phyloP scores from a whole-genome alignment of 129 eudicot genomes.

The Smallanthus sonchifolius region DNA sequence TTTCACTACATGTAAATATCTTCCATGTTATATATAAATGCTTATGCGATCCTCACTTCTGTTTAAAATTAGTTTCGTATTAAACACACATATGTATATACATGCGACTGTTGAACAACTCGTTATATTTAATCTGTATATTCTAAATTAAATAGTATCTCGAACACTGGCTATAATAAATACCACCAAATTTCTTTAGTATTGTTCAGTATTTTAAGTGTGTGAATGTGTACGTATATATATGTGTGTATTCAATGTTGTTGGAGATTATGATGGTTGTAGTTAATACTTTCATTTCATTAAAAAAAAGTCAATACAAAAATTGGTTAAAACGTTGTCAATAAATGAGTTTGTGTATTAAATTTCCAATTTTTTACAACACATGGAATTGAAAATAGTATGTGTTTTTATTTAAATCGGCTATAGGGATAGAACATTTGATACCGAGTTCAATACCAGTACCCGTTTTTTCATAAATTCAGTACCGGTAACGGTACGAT shows the following conservation, averaged over 20 bases:
- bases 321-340: slow-evolving; percentile 6
- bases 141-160: not conserved
- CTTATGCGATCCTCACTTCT: too few relatives aligned
- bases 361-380: slow-evolving; percentile 1
- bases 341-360: slow-evolving; percentile 24
- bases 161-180: slow-evolving; percentile 11
- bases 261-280: slow-evolving; percentile 27
- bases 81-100: too few relatives aligned
- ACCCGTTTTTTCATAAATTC: too few relatives aligned
- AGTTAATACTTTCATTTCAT: slow-evolving; percentile 25
- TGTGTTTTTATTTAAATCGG: too few relatives aligned
- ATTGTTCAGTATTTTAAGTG: not conserved
- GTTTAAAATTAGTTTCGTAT: too few relatives aligned
- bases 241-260: slow-evolving; percentile 1
- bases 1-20: too few relatives aligned
- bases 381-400: not conserved
- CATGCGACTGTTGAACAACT: not conserved
- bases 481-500: too few relatives aligned
- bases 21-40: too few relatives aligned
- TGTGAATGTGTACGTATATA: not conserved
- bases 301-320: slow-evolving; percentile 12
- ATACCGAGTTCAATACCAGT: too few relatives aligned
- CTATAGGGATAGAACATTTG: too few relatives aligned
- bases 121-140: not conserved
- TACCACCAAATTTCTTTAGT: not conserved